Evolutionary conservation across 768 basidiomycete species (phyloP), one percentile per base, ranked within the genome.

Genomic region (Rickenella mellea): DNA sequence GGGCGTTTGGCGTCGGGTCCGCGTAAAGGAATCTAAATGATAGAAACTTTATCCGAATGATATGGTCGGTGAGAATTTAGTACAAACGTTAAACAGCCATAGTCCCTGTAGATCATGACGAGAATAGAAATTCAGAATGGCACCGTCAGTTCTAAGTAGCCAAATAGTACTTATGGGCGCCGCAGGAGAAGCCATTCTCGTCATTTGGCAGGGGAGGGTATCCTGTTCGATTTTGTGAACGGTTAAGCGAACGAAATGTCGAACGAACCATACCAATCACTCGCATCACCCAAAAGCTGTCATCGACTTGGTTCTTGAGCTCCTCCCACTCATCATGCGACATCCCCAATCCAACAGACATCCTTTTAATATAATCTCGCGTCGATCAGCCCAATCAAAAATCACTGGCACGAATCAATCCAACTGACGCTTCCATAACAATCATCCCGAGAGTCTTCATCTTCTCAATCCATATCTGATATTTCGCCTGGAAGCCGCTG

Each of bases 251-350:
- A 11, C 41, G 26, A 20, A 25, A 2, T 21, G 17, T 17, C 27
- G 10, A 6, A 29, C 20, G 12, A 43, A 55, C 35, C 57, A 6
- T 35, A 83, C 85, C 89, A 43, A 94, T 86, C 4, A 83, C 66
- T 4, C 91, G 73, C 82, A 91, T 79, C 5, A 80, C 74, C 92
- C 92, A 94, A 54, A 94, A 96, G 49, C 80, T 81, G 49, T 93
- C 79, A 45, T 88, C 76, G 0, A 93, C 80, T 56, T 82, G 72
- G 20, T 57, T 55, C n/a, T 73, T 71, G 36, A 94, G 66, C 0
- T 74, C 71, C 10, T 64, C 46, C 81, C 84, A 86, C 54, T 92
- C 91, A 1, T 75, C 70, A 0, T 57, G 42, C 4, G 70, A 71
- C 78, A 90, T 73, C 8, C 84, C 83, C 5, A 94, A 64, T 6